Evolutionary conservation across 805 yeast species (phyloP).

Genomic region (Candida tammaniensis): DNA sequence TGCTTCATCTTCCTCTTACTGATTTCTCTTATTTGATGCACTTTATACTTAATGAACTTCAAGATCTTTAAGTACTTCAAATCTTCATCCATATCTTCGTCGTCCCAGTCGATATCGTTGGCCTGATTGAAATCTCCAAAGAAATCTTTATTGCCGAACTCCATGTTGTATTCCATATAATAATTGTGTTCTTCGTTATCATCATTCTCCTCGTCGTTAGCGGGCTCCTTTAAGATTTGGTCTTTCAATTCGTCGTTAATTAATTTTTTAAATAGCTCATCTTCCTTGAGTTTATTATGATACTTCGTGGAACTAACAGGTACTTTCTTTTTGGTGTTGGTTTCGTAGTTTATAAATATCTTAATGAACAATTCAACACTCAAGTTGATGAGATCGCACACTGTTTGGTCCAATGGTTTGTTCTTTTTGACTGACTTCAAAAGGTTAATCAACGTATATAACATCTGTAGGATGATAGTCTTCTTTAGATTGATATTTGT

Average conservation of each 20-base stretch:
- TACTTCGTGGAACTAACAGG: conserved; percentile 5
- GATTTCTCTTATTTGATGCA: conserved; percentile 11
- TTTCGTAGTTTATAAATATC: conserved; percentile 38
- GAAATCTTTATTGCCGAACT: conserved; percentile 16
- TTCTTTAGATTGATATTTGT: conserved; percentile 43
- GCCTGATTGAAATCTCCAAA: conserved; percentile 12
- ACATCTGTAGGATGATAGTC: conserved; percentile 40
- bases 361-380: conserved; percentile 33
- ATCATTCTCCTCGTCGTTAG: conserved; percentile 28
- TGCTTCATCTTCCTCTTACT: conserved; percentile 8
- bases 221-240: conserved; percentile 32
- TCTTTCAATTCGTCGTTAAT: conserved; percentile 38
- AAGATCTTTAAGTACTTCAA: conserved; percentile 41
- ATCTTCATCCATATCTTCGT: conserved; percentile 47
- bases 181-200: conserved; percentile 19
- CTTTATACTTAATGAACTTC: conserved; percentile 41
- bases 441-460: conserved; percentile 39
- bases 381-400: conserved; percentile 18
- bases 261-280: conserved; percentile 33
- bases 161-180: conserved; percentile 24
- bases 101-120: conserved; percentile 44
- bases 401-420: conserved; percentile 13
- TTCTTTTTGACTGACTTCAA: conserved; percentile 31
- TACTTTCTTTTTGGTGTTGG: conserved; percentile 18
- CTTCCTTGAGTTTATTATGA: conserved; percentile 26